These are phyloP conservation scores for Mucor plumbeus DNA, from an alignment of 371 early-diverging fungal species.

Conservation along the genomic window DNA sequence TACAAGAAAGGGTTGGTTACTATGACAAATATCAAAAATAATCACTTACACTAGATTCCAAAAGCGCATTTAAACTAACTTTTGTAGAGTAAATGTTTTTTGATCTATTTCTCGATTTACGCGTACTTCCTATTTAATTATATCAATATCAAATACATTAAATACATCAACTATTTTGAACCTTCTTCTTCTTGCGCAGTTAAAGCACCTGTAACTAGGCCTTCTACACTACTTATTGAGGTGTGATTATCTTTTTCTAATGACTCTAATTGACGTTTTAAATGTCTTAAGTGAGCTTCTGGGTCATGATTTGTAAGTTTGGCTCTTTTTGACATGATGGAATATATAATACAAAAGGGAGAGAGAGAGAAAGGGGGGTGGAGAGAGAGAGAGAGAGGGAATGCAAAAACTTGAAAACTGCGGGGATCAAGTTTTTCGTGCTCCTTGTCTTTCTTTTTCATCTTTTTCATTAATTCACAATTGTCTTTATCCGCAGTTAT, in stretches of 20 bases:
- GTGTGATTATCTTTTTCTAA: slow-evolving; percentile 70
- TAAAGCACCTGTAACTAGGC: slow-evolving; percentile 56
- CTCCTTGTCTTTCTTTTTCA: neutral
- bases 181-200: slow-evolving; percentile 53
- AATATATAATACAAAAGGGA: neutral
- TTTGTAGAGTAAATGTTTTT: slow-evolving; percentile 51
- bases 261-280: slow-evolving; percentile 66
- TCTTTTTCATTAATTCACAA: neutral
- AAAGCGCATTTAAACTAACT: slow-evolving; percentile 56
- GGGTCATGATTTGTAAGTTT: slow-evolving; percentile 41
- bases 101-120: slow-evolving; percentile 34
- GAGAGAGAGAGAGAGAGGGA: neutral
- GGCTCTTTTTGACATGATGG: slow-evolving; percentile 31
- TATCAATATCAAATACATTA: neutral
- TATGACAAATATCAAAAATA: neutral
- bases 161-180: neutral
- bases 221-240: slow-evolving; percentile 62
- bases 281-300: slow-evolving; percentile 50
- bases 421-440: slow-evolving; percentile 9
- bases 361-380: no score
- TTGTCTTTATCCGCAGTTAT: slow-evolving; percentile 5
- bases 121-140: slow-evolving; percentile 4
- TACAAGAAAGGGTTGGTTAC: slow-evolving; percentile 8
- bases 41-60: slow-evolving; percentile 59
- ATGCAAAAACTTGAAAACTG: neutral